Percentiles rank a stretch among this genome's conserved stretches.
Conservation (phyloP, 1,284 basidiomycete genomes). For the Pseudozyma thailandica region DNA sequence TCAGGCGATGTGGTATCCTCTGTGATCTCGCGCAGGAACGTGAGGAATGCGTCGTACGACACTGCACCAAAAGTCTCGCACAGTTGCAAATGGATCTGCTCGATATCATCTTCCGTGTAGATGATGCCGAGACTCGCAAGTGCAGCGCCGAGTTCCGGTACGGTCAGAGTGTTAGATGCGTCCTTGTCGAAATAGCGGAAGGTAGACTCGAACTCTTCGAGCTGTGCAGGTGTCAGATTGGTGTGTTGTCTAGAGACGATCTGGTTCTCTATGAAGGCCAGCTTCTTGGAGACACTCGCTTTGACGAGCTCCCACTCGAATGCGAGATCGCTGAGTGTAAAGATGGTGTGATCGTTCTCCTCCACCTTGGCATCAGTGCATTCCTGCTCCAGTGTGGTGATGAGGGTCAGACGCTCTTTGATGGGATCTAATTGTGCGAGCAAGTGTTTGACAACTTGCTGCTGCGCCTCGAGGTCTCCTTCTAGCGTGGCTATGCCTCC, state of each 20-base stretch:
- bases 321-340: slow-evolving; percentile 87
- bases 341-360: slow-evolving; percentile 95
- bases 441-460: slow-evolving; percentile 41
- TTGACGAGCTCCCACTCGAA: slow-evolving; percentile 88
- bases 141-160: slow-evolving; percentile 89
- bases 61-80: slow-evolving; percentile 85
- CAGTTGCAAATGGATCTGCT: slow-evolving; percentile 85
- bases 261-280: slow-evolving; percentile 95
- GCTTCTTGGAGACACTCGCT: slow-evolving; percentile 85
- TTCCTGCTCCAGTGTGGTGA: slow-evolving; percentile 70
- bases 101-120: slow-evolving; percentile 87
- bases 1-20: slow-evolving; percentile 94
- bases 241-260: slow-evolving; percentile 91
- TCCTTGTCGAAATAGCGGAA: slow-evolving; percentile 98
- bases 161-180: slow-evolving; percentile 84
- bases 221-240: slow-evolving; percentile 90
- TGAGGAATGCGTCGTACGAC: slow-evolving; percentile 93
- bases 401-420: slow-evolving; percentile 31
- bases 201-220: slow-evolving; percentile 96
- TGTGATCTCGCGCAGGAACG: slow-evolving; percentile 85
- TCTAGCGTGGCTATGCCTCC: slow-evolving; percentile 48
- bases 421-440: slow-evolving; percentile 44
- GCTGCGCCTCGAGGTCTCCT: slow-evolving; percentile 56
- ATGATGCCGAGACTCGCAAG: slow-evolving; percentile 93
- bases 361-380: slow-evolving; percentile 92